Percentiles rank a stretch among this genome's conserved stretches.
Evolutionary conservation across 306 rosid genomes (phyloP).

Genomic region (Glycyrrhiza uralensis): DNA sequence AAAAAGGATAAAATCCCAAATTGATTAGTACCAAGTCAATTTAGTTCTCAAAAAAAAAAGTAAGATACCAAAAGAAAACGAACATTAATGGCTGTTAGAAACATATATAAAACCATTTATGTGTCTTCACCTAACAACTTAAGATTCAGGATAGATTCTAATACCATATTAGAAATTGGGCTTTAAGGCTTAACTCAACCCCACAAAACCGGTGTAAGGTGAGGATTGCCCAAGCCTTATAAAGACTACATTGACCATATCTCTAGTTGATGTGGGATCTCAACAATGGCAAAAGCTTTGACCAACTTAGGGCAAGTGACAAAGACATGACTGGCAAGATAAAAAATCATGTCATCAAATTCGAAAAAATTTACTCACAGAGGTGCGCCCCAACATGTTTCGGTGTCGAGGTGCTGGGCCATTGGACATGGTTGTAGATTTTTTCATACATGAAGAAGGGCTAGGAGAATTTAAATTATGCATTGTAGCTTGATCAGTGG

Average conservation of each 20-base stretch:
- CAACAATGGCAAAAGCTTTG: background rate
- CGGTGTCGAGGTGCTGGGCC: constrained; percentile 43
- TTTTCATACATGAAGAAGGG: constrained; percentile 41
- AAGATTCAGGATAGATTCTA: too few species aligned
- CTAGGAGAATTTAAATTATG: constrained; percentile 27
- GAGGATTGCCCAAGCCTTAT: too few species aligned
- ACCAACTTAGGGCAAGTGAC: constrained; percentile 19
- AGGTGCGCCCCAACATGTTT: constrained; percentile 58
- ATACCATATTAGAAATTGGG: too few species aligned
- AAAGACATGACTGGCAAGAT: constrained; percentile 10
- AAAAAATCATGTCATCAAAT: constrained; percentile 2
- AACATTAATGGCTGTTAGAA: too few species aligned
- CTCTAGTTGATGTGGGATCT: too few species aligned
- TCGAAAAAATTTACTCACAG: constrained; percentile 59
- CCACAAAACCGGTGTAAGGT: too few species aligned
- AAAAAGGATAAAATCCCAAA: background rate
- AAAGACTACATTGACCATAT: too few species aligned
- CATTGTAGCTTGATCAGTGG: constrained; percentile 31
- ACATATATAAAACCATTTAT: too few species aligned
- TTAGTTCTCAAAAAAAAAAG: background rate
- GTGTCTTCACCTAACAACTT: too few species aligned
- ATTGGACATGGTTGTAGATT: constrained; percentile 50
- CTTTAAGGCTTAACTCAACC: too few species aligned
- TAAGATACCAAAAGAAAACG: constrained; percentile 4
- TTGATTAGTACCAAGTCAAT: background rate